These are phyloP conservation scores for Iberis pinnata DNA, from an alignment of 345 rosid genomes.

Conservation along the genomic window DNA sequence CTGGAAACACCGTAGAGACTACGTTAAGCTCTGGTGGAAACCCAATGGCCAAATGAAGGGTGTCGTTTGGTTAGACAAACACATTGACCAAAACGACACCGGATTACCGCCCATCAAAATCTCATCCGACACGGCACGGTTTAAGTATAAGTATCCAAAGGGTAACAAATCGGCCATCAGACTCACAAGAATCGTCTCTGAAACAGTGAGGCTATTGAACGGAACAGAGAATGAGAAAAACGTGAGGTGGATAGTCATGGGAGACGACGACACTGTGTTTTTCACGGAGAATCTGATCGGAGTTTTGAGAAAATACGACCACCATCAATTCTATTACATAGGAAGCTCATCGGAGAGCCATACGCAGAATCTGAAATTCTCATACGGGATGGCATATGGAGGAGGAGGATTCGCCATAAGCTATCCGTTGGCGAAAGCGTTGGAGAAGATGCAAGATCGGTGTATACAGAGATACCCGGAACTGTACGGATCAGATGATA, in stretches of 20 bases:
- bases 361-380: constrained; percentile 56
- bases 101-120: constrained; percentile 42
- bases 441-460: constrained; percentile 57
- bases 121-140: constrained; percentile 45
- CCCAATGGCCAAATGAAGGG: constrained; percentile 48
- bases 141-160: constrained; percentile 36
- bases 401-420: constrained; percentile 93
- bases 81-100: constrained; percentile 15
- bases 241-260: constrained; percentile 84
- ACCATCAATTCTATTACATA: constrained; percentile 52
- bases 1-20: constrained; percentile 56
- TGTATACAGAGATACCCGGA: constrained; percentile 52
- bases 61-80: constrained; percentile 60
- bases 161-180: constrained; percentile 61
- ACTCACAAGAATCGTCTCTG: constrained; percentile 58
- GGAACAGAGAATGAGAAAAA: constrained; percentile 32
- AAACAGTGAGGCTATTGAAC: constrained; percentile 43
- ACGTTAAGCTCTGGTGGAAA: constrained; percentile 70
- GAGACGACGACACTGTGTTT: constrained; percentile 80
- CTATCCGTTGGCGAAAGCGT: constrained; percentile 53
- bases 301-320: constrained; percentile 65
- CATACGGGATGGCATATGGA: constrained; percentile 74
- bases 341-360: constrained; percentile 79
- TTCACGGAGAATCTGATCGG: constrained; percentile 52
- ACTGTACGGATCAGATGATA: constrained; percentile 73